A percentile compares a stretch with the other conserved stretches of the same genome.
These are phyloP conservation scores for Eudorina sp. DNA, from an alignment of 139 green algal genomes.

Conservation along the genomic window DNA sequence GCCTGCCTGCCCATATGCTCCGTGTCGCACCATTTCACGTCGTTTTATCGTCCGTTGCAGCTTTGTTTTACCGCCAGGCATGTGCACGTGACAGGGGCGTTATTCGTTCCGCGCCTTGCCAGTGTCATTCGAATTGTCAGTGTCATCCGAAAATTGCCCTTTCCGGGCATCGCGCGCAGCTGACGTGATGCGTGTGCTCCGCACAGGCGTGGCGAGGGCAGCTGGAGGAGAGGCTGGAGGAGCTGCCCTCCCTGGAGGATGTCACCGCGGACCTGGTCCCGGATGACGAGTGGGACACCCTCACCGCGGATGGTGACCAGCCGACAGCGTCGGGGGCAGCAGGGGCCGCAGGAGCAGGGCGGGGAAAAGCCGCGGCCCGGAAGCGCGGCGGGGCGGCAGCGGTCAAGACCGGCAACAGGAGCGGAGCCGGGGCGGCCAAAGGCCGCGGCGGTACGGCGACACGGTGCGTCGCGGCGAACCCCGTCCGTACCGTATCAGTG, in stretches of 20 bases:
- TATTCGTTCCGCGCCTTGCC: no score
- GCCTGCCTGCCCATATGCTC: no score
- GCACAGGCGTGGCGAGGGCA: not conserved
- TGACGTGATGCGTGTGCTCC: no score
- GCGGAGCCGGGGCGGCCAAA: not conserved
- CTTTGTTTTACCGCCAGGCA: no score
- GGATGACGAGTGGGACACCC: not conserved
- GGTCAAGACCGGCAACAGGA: not conserved
- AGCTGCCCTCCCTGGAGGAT: slow-evolving; percentile 12
- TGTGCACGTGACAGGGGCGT: no score
- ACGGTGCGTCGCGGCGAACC: not conserved
- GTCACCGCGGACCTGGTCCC: not conserved
- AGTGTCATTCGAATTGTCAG: no score
- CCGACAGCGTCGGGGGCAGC: not conserved
- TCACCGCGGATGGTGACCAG: not conserved
- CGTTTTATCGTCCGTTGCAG: no score
- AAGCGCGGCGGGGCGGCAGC: not conserved
- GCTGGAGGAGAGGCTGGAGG: not conserved
- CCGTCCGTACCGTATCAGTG: not conserved
- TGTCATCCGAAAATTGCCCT: no score
- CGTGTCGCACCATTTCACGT: no score
- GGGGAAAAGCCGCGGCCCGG: not conserved
- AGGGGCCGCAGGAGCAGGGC: not conserved
- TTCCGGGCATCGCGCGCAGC: no score
- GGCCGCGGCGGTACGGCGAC: not conserved